Evolutionary conservation across 2,329 filamentous ascomycete genomes (phyloP).

Genomic region (Septoria linicola): DNA sequence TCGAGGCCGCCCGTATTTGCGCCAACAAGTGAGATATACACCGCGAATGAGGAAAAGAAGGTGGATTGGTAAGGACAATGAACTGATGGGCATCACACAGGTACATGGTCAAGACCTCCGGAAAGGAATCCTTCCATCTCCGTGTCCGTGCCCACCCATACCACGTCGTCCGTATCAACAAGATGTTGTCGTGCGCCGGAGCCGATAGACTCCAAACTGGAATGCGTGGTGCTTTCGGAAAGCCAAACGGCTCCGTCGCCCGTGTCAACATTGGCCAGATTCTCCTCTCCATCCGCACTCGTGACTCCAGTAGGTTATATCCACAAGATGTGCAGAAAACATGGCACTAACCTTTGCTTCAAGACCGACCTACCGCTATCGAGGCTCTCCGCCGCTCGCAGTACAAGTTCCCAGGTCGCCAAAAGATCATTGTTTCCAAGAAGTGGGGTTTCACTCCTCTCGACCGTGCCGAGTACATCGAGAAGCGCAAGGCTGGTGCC

Average conservation of each 20-base stretch:
- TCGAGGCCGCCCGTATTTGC: constrained; percentile 99
- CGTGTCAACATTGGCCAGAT: constrained; percentile 99
- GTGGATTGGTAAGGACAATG: constrained; percentile 4
- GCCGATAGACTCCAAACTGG: constrained; percentile 99
- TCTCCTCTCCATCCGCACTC: constrained; percentile 93
- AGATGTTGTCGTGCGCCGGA: constrained; percentile 99
- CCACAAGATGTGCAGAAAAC: neutral
- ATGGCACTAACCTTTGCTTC: constrained; percentile 22
- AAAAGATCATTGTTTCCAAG: constrained; percentile 99
- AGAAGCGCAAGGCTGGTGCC: constrained; percentile 88
- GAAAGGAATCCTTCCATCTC: constrained; percentile 71
- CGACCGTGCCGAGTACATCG: constrained; percentile 93
- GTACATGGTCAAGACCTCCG: constrained; percentile 67
- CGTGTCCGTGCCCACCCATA: constrained; percentile 89
- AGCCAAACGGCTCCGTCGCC: constrained; percentile 97
- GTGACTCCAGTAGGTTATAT: constrained; percentile 73
- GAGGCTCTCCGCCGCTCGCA: constrained; percentile 98
- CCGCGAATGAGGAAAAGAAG: constrained; percentile 1
- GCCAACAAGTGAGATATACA: constrained; percentile 82
- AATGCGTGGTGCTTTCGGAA: constrained; percentile 99
- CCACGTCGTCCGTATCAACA: constrained; percentile 99
- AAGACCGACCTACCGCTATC: constrained; percentile 86
- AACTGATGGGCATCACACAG: constrained; percentile 36
- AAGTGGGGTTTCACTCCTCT: constrained; percentile 99
- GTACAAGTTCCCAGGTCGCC: constrained; percentile 99